Base-by-base conservation (phyloP, 441 rosid genomes). In the Brassica hybrid region DNA sequence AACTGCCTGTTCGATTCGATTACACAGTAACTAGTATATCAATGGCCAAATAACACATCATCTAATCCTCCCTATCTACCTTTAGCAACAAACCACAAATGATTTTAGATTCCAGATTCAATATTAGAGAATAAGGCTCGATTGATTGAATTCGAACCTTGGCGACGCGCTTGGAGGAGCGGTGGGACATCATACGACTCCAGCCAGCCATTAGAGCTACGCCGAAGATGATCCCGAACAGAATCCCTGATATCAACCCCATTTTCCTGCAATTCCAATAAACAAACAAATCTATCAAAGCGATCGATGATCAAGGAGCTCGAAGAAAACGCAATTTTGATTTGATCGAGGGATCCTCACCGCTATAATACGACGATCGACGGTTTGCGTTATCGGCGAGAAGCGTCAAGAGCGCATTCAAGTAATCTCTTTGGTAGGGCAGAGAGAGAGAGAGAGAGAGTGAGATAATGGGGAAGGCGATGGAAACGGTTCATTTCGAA, bases 191-290 rank as follows among this genome's bases (percentile, higher is more conserved):
- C 98, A 94, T 92, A 68, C 86, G 91, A 63, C 88, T 85, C 99
- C 98, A 96, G 12, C 92, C 98, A 64, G 95, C 96, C 97, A 96
- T 92, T 75, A 96, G 60, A 71, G 88, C 90, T 82, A 92, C 87
- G 79, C 98, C 99, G 73, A 94, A 89, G 74, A 86, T 71, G 76
- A 85, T 77, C 75, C 99, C 99, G 76, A 92, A 74, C 43, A 96
- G 67, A 30, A 94, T 70, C 79, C 99, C 99, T 10, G 96, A 87
- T 69, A 92, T 83, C 85, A 94, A 81, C 69, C 98, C 99, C 99
- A 96, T 95, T 77, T 76, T 80, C 75, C 83, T 80, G 65, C 14
- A 80, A 75, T 36, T 60, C 23, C 23, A 21, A 58, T 16, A 41
- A 56, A 6, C 48, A 41, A 41, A 11, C 6, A 4, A 36, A 41